Conservation (phyloP, 768 basidiomycete genomes). For the Favolaschia claudopus region DNA sequence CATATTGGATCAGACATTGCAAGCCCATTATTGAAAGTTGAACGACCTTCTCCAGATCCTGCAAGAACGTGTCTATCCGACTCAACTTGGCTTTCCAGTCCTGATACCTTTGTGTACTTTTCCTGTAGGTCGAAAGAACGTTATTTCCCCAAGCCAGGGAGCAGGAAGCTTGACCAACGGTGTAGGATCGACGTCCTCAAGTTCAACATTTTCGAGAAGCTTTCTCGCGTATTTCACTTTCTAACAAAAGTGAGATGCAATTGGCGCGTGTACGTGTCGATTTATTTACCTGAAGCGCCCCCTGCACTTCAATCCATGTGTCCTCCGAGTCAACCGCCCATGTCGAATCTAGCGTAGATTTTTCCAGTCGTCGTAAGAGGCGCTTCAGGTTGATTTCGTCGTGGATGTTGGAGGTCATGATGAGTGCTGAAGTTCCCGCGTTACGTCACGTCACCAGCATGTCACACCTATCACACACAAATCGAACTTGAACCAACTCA, state of each 20-base stretch:
- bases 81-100: conserved; percentile 61
- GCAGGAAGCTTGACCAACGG: conserved; percentile 43
- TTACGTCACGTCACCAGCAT: too few relatives aligned
- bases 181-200: conserved; percentile 51
- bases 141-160: neutral
- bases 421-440: neutral
- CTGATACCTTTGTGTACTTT: conserved; percentile 50
- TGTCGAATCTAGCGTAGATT: conserved; percentile 49
- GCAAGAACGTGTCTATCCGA: conserved; percentile 59
- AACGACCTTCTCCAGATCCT: conserved; percentile 61
- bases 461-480: too few relatives aligned
- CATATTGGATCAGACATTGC: neutral
- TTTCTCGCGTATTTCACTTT: conserved; percentile 64
- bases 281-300: conserved; percentile 61
- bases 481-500: too few relatives aligned
- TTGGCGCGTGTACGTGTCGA: neutral
- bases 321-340: conserved; percentile 41
- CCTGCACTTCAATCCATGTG: conserved; percentile 64
- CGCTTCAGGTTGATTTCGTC: conserved; percentile 75
- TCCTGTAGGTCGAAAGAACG: conserved; percentile 41
- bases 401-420: conserved; percentile 40
- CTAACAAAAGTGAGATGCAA: conserved; percentile 23
- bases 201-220: conserved; percentile 65
- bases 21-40: neutral
- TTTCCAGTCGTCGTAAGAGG: conserved; percentile 68